Evolutionary conservation across 345 rosid genomes (phyloP).

Genomic region (Alliaria petiolata): DNA sequence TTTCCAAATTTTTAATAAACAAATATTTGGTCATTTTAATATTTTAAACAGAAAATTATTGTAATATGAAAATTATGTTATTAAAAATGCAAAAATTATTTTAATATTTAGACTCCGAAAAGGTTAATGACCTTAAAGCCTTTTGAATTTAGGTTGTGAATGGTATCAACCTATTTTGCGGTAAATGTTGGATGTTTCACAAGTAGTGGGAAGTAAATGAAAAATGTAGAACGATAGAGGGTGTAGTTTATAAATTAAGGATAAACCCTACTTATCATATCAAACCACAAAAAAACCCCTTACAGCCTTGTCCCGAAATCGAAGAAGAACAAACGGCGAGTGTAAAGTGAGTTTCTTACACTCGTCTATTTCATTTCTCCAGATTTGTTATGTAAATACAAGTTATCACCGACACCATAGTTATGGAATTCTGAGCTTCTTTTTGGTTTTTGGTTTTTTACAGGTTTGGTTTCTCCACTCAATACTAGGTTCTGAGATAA

Average conservation of each 20-base stretch:
- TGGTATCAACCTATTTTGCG: too few species aligned
- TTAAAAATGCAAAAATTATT: neutral
- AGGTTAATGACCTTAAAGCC: too few species aligned
- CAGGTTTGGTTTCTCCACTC: constrained; percentile 11
- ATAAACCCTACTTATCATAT: constrained; percentile 33
- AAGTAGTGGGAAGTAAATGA: neutral
- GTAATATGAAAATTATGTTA: neutral
- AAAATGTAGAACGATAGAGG: neutral
- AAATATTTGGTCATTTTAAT: neutral
- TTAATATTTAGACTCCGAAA: neutral
- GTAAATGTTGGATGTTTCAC: too few species aligned
- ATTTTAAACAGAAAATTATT: neutral
- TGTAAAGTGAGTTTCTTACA: constrained; percentile 22
- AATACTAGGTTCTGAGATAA: neutral
- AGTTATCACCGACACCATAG: constrained; percentile 9
- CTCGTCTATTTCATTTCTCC: constrained; percentile 1
- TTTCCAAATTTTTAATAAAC: neutral
- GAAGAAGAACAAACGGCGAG: constrained; percentile 16
- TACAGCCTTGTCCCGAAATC: constrained; percentile 4
- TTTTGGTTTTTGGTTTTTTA: neutral
- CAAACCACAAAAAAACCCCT: constrained; percentile 8
- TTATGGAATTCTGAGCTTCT: neutral
- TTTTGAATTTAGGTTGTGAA: neutral
- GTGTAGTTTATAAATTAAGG: neutral
- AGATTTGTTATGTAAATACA: neutral